phyloP scores from a whole-genome alignment of 1,284 basidiomycete genomes.

The Ceratobasidium theobromae region DNA sequence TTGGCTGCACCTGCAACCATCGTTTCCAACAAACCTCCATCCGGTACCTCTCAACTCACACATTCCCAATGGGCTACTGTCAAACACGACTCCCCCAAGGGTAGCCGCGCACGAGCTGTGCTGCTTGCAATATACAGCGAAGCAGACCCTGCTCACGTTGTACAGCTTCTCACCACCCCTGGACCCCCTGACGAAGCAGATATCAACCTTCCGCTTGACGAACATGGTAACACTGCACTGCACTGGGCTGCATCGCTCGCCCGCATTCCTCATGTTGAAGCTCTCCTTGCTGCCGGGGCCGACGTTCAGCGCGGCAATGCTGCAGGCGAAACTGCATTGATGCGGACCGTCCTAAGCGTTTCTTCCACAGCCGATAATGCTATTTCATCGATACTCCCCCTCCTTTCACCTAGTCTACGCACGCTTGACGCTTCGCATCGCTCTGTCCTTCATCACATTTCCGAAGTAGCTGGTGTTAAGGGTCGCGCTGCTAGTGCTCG shows the following conservation, averaged over 20 bases:
- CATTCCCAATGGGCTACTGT: conserved; percentile 14
- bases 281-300: conserved; percentile 71
- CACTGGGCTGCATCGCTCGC: conserved; percentile 92
- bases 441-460: conserved; percentile 92
- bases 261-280: conserved; percentile 64
- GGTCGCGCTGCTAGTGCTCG: conserved; percentile 82
- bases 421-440: conserved; percentile 90
- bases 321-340: conserved; percentile 92
- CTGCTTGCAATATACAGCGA: conserved; percentile 16
- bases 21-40: conserved; percentile 20
- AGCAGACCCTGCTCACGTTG: conserved; percentile 10
- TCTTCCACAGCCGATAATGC: conserved; percentile 80
- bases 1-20: conserved; percentile 28
- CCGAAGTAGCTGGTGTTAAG: conserved; percentile 86
- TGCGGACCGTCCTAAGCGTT: conserved; percentile 88
- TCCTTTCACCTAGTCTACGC: conserved; percentile 72
- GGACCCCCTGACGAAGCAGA: conserved; percentile 63
- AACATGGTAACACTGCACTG: conserved; percentile 91
- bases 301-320: conserved; percentile 90
- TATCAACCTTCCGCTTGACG: conserved; percentile 70
- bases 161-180: conserved; percentile 47
- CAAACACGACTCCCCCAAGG: conserved; percentile 27
- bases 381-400: conserved; percentile 68
- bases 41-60: background rate
- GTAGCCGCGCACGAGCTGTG: conserved; percentile 37